Conservation (phyloP, 441 rosid genomes). For the Aquilaria agallochum region DNA sequence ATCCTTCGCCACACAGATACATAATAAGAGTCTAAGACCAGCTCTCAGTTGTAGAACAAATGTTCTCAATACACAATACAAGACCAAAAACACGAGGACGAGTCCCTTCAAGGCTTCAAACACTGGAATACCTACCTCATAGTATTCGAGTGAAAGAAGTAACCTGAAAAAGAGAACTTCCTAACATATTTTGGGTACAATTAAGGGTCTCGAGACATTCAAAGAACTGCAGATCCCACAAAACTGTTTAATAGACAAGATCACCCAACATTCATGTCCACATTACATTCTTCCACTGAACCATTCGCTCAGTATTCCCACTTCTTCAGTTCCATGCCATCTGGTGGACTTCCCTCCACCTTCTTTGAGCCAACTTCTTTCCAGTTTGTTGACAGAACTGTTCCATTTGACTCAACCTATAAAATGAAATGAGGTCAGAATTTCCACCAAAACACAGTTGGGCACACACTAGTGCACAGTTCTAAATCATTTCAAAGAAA, state of each 20-base stretch:
- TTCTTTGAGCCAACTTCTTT: conserved; percentile 62
- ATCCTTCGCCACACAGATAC: no score
- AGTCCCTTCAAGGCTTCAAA: no score
- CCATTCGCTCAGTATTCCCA: conserved; percentile 39
- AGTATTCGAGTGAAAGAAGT: no score
- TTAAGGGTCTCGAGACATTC: no score
- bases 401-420: conserved; percentile 73
- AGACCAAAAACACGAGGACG: no score
- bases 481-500: not conserved
- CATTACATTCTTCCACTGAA: conserved; percentile 6
- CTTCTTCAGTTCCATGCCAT: conserved; percentile 69
- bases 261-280: conserved; percentile 9
- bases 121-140: no score
- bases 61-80: no score
- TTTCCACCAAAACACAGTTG: not conserved
- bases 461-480: not conserved
- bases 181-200: no score
- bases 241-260: not conserved
- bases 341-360: conserved; percentile 72
- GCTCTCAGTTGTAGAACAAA: no score
- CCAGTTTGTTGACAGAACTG: conserved; percentile 74
- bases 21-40: no score
- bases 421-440: not conserved
- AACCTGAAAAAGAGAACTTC: no score
- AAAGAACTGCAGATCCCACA: not conserved